A percentile compares a stretch with the other conserved stretches of the same genome.
phyloP scores from a whole-genome alignment of 306 rosid genomes.

The Bauhinia variegata region DNA sequence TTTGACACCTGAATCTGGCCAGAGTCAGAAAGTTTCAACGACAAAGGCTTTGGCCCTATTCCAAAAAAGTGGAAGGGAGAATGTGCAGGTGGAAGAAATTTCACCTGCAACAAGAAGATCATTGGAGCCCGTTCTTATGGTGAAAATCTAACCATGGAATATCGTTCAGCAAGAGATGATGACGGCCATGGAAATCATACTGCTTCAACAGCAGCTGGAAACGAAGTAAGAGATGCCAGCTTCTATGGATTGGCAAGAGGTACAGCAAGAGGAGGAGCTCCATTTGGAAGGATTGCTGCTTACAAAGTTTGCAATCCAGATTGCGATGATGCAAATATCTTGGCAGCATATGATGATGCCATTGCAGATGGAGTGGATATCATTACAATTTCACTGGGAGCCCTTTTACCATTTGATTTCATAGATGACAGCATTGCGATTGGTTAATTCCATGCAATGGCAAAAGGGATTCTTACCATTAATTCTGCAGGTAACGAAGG shows the following conservation, averaged over 20 bases:
- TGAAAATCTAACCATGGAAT: no score
- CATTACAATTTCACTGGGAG: constrained; percentile 42
- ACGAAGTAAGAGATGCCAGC: no score
- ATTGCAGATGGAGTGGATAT: constrained; percentile 56
- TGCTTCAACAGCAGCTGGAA: constrained; percentile 29
- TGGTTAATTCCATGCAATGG: constrained; percentile 52
- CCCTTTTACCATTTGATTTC: rapidly evolving
- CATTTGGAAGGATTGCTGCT: constrained; percentile 33
- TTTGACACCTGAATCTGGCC: constrained; percentile 43
- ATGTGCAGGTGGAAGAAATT: constrained; percentile 19
- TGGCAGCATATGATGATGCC: constrained; percentile 62
- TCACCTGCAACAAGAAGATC: constrained; percentile 44
- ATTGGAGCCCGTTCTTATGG: constrained; percentile 26
- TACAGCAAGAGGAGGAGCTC: constrained; percentile 32
- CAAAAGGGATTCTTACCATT: constrained; percentile 46
- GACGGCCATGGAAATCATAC: constrained; percentile 23
- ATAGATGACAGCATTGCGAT: constrained; percentile 36
- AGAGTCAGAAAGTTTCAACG: constrained; percentile 33
- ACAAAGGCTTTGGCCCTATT: constrained; percentile 24
- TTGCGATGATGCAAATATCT: not conserved
- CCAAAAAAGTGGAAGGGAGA: constrained; percentile 39
- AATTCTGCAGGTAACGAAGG: constrained; percentile 53
- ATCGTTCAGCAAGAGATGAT: not conserved
- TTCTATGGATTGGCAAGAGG: constrained; percentile 30
- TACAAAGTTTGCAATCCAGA: constrained; percentile 4